Base-by-base conservation (phyloP, 2,329 filamentous ascomycete species). In the Leptographium wingfieldii region DNA sequence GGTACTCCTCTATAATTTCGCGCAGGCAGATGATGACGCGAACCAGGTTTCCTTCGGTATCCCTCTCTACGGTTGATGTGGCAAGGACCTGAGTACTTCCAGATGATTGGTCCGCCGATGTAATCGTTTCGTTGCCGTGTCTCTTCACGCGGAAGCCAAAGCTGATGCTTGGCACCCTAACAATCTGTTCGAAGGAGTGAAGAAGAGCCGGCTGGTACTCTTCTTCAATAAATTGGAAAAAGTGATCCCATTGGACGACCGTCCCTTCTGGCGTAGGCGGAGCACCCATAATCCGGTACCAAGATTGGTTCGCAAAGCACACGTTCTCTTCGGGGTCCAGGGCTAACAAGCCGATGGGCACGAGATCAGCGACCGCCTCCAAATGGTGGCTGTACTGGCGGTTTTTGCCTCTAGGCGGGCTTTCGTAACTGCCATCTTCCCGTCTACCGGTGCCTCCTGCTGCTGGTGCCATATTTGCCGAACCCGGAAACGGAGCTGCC, bases 341-440 rank as follows among this genome's bases (percentile, higher is more conserved):
- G 61, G 90, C 87, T 66, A 85, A 88, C 72, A 90, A 85, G 22
- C 87, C 87, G 1, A 88, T 83, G 0, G 87, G 87, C 2, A 87
- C 84, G 57, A 89, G 85, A 65, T 89, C 85, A 2, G 86, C 84
- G 71, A 90, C 85, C 5, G 82, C 77, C 9, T 84, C 83, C 64
- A 90, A 89, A 59, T 84, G 81, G 38, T 82, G 81, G 60, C 86
- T 81, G 53, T 80, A 77, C 61, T 78, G 51, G 10, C 22, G n/a
- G 40, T 6, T 19, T 12, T 62, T 49, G 19, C 16, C 51, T 25
- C 16, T 5, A 38, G 12, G 33, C 12, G 27, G 27, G 12, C 22
- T 6, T 22, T 22, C 27, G 19, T 40, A 10, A 16, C 11, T 22
- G n/a, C 9, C 11, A 11, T 43, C 29, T 10, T 57, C 16, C 4